Conservation (phyloP, 1,284 basidiomycete genomes). For the Vanrija pseudolonga region DNA sequence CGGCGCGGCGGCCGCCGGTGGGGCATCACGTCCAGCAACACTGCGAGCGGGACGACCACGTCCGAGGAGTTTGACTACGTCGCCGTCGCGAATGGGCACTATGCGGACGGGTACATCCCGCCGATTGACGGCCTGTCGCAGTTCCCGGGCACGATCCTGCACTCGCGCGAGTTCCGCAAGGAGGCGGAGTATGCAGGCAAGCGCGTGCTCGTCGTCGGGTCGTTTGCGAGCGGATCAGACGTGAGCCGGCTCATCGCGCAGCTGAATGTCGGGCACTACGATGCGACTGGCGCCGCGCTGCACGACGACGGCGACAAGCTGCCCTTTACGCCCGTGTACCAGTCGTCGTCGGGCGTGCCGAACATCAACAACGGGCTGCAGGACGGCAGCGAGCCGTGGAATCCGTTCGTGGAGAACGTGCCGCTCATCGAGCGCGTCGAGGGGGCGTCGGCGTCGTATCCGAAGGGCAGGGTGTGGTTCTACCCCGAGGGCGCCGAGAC, state of each 20-base stretch:
- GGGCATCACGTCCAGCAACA: too few species aligned
- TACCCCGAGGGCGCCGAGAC: background rate
- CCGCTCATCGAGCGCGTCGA: constrained; percentile 5
- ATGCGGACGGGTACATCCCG: constrained; percentile 54
- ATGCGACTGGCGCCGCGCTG: background rate
- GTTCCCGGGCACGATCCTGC: constrained; percentile 51
- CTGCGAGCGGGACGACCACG: too few species aligned
- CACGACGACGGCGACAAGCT: background rate
- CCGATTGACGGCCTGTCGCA: constrained; percentile 46
- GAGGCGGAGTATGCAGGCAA: background rate
- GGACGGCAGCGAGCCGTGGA: constrained; percentile 1
- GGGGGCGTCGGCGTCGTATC: background rate
- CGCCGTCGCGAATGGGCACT: constrained; percentile 53
- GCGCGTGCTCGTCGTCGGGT: constrained; percentile 54
- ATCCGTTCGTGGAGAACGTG: constrained; percentile 3
- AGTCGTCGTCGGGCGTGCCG: constrained; percentile 5
- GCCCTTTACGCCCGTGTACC: constrained; percentile 4
- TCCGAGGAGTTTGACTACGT: constrained; percentile 54
- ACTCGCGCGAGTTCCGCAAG: constrained; percentile 26
- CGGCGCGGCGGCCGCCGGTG: too few species aligned
- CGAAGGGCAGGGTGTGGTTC: constrained; percentile 5
- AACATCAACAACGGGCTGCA: background rate
- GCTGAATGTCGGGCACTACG: background rate
- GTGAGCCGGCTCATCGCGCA: constrained; percentile 23
- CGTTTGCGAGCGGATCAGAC: constrained; percentile 54